phyloP scores from a whole-genome alignment of 306 rosid species.

The Parietaria judaica region DNA sequence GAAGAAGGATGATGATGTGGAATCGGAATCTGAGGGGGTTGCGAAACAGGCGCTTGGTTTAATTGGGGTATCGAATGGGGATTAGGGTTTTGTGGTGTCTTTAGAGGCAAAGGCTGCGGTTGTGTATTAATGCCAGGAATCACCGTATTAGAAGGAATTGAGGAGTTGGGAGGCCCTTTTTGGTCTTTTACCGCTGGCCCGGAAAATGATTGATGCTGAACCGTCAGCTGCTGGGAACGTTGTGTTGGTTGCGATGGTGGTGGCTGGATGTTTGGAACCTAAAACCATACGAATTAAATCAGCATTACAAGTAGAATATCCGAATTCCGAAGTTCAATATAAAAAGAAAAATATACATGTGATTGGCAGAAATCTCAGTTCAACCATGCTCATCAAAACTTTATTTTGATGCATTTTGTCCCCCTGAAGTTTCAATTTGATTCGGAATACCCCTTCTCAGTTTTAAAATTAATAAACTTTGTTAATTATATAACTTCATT shows the following conservation, averaged over 20 bases:
- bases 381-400: too few relatives aligned
- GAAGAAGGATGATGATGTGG: slow-evolving; percentile 56
- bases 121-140: slow-evolving; percentile 51
- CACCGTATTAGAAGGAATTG: slow-evolving; percentile 42
- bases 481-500: not conserved
- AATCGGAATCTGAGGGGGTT: slow-evolving; percentile 62
- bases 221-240: slow-evolving; percentile 38
- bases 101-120: slow-evolving; percentile 57
- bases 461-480: too few relatives aligned
- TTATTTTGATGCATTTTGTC: too few relatives aligned
- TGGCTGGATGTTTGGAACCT: slow-evolving; percentile 74
- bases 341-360: too few relatives aligned
- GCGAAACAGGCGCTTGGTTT: slow-evolving; percentile 44
- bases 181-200: slow-evolving; percentile 60
- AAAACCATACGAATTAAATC: slow-evolving; percentile 22
- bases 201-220: slow-evolving; percentile 47
- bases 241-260: slow-evolving; percentile 42
- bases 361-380: too few relatives aligned
- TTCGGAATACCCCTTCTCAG: too few relatives aligned
- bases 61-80: slow-evolving; percentile 56
- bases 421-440: too few relatives aligned
- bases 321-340: too few relatives aligned
- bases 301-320: slow-evolving; percentile 5
- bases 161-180: slow-evolving; percentile 57
- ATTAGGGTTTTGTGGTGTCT: slow-evolving; percentile 59